Conservation (phyloP, 2,329 filamentous ascomycete species). For the Botryotinia narcissicola region DNA sequence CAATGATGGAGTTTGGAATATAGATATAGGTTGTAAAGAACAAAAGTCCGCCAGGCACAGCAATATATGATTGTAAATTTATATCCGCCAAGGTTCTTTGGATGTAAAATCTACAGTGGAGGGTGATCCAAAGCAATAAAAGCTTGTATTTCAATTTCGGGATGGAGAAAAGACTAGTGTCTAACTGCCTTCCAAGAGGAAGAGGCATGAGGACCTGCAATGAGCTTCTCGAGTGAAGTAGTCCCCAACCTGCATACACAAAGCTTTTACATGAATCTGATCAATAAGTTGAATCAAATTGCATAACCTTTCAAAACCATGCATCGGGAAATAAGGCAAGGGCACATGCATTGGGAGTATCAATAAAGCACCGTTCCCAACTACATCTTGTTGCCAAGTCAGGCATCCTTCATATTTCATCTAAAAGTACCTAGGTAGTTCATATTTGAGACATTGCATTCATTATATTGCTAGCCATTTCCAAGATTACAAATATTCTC, state of each 20-base stretch:
- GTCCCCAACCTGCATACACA: neutral
- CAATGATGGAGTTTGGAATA: conserved; percentile 13
- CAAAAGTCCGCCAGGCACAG: neutral
- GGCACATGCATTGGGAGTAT: neutral
- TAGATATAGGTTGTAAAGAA: conserved; percentile 15
- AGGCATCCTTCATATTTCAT: no score
- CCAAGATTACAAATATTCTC: no score
- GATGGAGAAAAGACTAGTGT: neutral
- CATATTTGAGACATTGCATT: no score
- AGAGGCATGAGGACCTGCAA: neutral
- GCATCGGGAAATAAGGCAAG: conserved; percentile 40
- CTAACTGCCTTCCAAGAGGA: neutral
- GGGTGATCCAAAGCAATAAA: neutral
- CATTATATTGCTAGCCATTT: no score
- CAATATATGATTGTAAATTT: neutral
- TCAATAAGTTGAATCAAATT: conserved; percentile 41
- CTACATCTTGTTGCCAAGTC: no score
- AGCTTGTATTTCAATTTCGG: neutral
- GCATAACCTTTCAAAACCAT: conserved; percentile 42
- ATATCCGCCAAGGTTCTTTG: neutral
- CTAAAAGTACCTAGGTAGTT: no score
- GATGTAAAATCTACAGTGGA: neutral
- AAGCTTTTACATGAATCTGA: no score
- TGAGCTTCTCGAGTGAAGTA: neutral
- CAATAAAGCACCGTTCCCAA: no score